Evolutionary conservation across 441 rosid species (phyloP), one percentile per base, ranked within the genome.

Genomic region (Euphorbia celastroides): DNA sequence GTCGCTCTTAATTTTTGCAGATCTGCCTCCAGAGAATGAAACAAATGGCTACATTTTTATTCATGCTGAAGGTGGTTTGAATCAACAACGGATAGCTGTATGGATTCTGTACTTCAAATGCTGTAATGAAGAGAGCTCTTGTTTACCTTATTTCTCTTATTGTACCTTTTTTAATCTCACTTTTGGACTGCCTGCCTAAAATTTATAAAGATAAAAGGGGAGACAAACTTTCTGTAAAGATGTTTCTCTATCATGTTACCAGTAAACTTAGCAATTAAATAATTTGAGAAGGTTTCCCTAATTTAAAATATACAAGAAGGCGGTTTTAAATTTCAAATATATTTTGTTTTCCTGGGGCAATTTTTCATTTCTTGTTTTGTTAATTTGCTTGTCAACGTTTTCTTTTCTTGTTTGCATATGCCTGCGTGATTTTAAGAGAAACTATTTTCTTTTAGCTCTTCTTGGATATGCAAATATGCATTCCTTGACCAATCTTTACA

Each of bases 1-100:
- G 7, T 46, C 28, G 75, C 65, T 75, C 64, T 31, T 46, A 44
- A 50, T 60, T 51, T 64, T 69, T 79, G 81, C 94, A 94, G 99
- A 83, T 86, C 79, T 94, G 79, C 94, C 87, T 76, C 82, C 81
- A 0, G 94, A 88, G 82, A 94, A 94, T 81, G 96, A 89, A 82
- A 94, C 97, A 73, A 88, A 75, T 77, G 99, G 99, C 34, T 94
- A 89, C 75, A 87, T 94, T 66, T 34, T 34, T 34, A 34, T 34
- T 34, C 9, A 34, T 34, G 9, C 38, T 34, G 38, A 34, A 9
- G 4, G 38, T 34, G 9, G 38, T 34, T 34, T 3, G 9, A 34
- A 34, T 34, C 38, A 34, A 34, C 38, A 34, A 34, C 4, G 38
- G 38, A 34, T 34, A 3, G 4, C 9, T 34, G 38, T 34, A 3